Evolutionary conservation across 2,329 filamentous ascomycete species (phyloP), one percentile per base, ranked within the genome.

Genomic region (Xylaria sp.): DNA sequence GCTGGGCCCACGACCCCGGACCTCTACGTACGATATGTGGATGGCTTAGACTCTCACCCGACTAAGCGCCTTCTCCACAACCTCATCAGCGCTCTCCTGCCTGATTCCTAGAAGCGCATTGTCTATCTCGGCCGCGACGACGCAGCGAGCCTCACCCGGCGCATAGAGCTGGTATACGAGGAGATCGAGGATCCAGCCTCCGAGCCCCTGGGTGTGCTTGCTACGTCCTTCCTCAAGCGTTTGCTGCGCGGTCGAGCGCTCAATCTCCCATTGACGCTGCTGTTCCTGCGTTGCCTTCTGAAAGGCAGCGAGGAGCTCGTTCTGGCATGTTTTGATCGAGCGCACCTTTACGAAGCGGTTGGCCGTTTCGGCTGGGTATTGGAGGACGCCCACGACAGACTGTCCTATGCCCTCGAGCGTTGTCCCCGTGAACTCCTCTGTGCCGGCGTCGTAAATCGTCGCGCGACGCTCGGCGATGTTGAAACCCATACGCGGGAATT

Each of bases 401-500:
- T 73, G 71, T 1, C 68, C 71, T 35, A 74, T 74, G 8, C 71
- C 71, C 38, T 69, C 67, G 19, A 73, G 64, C 17, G 72, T 73
- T 2, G 71, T 74, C 17, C 72, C 72, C 1, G 71, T 73, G 53
- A 73, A 74, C 42, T 62, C 49, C 60, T 72, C 71, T 7, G 69
- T 69, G 23, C 72, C 71, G 2, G 62, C 54, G 46, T 72, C 71
- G 63, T 71, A 73, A 25, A 74, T 72, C 14, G 66, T 56, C 1
- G 70, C 71, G 9, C 66, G 63, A 7, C 37, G 65, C 11, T 67
- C 63, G 8, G 61, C 50, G 45, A 71, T 38, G 40, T 73, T 67
- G 55, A 75, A 75, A 4, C 73, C 74, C 73, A 75, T 74, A 1
- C 61, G 25, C 2, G 71, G 62, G 45, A 74, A 75, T 6, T 64